phyloP scores from a whole-genome alignment of 768 basidiomycete genomes.

The Boletus rufocinnamomeus region DNA sequence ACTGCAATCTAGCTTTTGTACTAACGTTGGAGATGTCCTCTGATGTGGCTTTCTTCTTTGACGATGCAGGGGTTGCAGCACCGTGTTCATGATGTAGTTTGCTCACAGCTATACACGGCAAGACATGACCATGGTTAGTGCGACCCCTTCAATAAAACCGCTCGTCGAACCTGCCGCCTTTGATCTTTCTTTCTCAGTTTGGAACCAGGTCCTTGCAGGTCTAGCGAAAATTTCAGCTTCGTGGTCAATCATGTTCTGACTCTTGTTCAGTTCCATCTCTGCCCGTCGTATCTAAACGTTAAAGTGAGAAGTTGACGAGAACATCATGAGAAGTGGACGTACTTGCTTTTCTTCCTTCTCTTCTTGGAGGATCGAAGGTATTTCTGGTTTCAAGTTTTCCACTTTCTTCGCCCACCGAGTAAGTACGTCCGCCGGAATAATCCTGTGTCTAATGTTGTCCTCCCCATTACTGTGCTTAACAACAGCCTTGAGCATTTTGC shows the following conservation, averaged over 20 bases:
- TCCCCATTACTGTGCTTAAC: constrained; percentile 82
- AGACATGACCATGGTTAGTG: constrained; percentile 4
- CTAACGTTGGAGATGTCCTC: constrained; percentile 45
- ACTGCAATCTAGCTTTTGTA: background rate
- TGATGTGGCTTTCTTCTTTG: constrained; percentile 37
- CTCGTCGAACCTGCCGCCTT: constrained; percentile 66
- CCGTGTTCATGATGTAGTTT: constrained; percentile 73
- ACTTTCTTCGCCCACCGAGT: constrained; percentile 70
- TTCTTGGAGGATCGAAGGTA: constrained; percentile 78
- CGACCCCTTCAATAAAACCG: background rate
- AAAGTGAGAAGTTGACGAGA: constrained; percentile 11
- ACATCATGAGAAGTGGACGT: constrained; percentile 18
- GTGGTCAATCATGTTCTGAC: constrained; percentile 94
- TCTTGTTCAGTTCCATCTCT: constrained; percentile 95
- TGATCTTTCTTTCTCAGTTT: constrained; percentile 79
- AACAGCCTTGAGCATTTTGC: constrained; percentile 94
- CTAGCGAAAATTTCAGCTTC: constrained; percentile 89
- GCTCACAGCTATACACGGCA: constrained; percentile 56
- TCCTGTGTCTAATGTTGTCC: constrained; percentile 86
- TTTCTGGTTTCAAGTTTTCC: constrained; percentile 70
- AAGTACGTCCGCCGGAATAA: constrained; percentile 76
- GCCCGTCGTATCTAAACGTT: constrained; percentile 71
- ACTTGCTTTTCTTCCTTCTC: constrained; percentile 96
- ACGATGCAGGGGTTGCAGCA: constrained; percentile 40
- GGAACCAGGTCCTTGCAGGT: constrained; percentile 99